Evolutionary conservation across 352 stramenopile species (phyloP), one percentile per base, ranked within the genome.

Genomic region (Pythium sp.): DNA sequence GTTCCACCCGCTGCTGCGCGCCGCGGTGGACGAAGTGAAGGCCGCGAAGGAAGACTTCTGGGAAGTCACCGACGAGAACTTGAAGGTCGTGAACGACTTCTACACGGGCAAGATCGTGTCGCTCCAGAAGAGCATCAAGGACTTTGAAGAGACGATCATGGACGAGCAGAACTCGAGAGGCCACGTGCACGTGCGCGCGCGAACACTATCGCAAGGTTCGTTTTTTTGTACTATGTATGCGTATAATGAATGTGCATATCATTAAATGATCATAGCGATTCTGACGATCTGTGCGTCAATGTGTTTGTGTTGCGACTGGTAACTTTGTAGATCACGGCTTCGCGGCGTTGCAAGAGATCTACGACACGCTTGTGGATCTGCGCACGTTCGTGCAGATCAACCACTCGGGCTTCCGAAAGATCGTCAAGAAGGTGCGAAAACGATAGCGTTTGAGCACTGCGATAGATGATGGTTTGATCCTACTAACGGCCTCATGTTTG

Each of bases 321-420:
- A 12, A 41, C 4, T 11, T 9, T 58, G 69, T 63, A 69, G 86
- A 94, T 54, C 84, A 90, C 46, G 84, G 86, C 2, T 96, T 94
- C 76, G 80, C 86, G 34, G 87, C 75, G 59, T 69, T 98, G 28
- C 88, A 96, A 64, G 88, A 97, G 34, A 89, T 95, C 58, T 97
- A 97, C 65, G 89, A 97, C 62, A 92, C 91, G 65, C 72, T 97
- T 36, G 85, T 96, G 68, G 90, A 96, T 49, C 68, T 98, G 56
- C 82, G 88, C n/a, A 93, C 78, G 46, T 98, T 95, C 67, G 90
- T 97, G 49, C 84, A 96, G 68, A 94, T 97, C 58, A 98, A 98
- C 75, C 82, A 93, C 75, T 96, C 90, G 65, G 92, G 91, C 30
- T 97, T 98, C 69, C 84, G 91, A 3, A 98, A 98, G 74, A 97